These are phyloP conservation scores for Calonectria pauciramosa DNA, from an alignment of 2,329 filamentous ascomycete species.

Conservation along the genomic window DNA sequence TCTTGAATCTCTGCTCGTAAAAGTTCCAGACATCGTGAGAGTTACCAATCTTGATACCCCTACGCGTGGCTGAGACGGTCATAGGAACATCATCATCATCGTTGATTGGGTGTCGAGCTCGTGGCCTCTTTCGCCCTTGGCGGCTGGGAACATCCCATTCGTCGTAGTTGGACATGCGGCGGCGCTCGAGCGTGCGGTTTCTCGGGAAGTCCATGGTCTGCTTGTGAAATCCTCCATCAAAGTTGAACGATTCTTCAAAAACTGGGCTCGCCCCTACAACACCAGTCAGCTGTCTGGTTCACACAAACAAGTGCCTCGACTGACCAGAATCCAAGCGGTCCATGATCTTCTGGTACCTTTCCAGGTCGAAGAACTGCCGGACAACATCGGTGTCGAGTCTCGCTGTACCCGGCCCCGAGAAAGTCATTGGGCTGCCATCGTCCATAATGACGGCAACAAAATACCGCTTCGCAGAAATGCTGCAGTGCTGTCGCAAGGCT, in stretches of 20 bases:
- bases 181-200: conserved; percentile 46
- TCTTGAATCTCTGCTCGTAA: conserved; percentile 73
- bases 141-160: conserved; percentile 50
- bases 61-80: conserved; percentile 55
- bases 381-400: conserved; percentile 55
- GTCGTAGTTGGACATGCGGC: conserved; percentile 49
- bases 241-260: conserved; percentile 49
- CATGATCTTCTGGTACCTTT: conserved; percentile 57
- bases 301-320: conserved; percentile 19
- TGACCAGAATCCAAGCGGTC: conserved; percentile 56
- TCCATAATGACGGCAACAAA: conserved; percentile 67
- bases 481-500: conserved; percentile 65
- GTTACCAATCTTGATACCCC: conserved; percentile 66
- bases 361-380: conserved; percentile 61
- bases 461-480: conserved; percentile 64
- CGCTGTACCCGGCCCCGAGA: conserved; percentile 57
- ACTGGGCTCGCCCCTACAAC: conserved; percentile 50
- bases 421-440: conserved; percentile 61
- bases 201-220: conserved; percentile 44
- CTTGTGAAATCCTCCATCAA: conserved; percentile 44
- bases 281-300: conserved; percentile 24
- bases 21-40: conserved; percentile 68
- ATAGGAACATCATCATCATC: conserved; percentile 59
- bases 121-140: conserved; percentile 48
- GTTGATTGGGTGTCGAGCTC: conserved; percentile 54